A percentile compares a stretch with the other conserved stretches of the same genome.
These are phyloP conservation scores for Syzygium aqueum DNA, from an alignment of 345 rosid species.

Conservation along the genomic window DNA sequence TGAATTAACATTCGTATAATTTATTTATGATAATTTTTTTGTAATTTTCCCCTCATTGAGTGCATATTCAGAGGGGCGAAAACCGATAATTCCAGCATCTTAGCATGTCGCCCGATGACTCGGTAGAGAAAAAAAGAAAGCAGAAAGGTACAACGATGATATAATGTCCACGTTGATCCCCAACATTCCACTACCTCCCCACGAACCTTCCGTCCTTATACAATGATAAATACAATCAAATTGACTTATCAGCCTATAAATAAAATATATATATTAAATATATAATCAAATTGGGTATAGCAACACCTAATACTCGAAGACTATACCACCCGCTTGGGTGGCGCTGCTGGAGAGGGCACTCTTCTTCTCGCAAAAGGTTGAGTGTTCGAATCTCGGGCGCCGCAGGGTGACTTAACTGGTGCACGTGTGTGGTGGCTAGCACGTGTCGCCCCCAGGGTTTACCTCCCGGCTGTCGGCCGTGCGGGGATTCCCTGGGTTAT, in stretches of 20 bases:
- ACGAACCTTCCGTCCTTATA: background rate
- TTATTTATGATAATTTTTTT: background rate
- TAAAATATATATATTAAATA: background rate
- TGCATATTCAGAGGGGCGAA: background rate
- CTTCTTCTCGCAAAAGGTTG: too few relatives aligned
- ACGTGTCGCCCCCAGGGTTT: too few relatives aligned
- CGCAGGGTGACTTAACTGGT: too few relatives aligned
- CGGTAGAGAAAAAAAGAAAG: background rate
- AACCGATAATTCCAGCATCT: background rate
- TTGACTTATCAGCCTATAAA: background rate
- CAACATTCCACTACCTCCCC: background rate
- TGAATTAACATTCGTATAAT: fast-evolving
- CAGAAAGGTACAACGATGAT: background rate
- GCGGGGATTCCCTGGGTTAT: too few relatives aligned
- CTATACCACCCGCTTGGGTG: too few relatives aligned
- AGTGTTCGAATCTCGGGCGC: too few relatives aligned
- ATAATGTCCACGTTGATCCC: background rate
- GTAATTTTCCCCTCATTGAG: background rate
- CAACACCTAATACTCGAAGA: background rate
- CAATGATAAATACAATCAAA: background rate
- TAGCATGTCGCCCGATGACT: background rate
- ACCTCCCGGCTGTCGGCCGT: too few relatives aligned
- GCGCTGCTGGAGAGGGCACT: too few relatives aligned
- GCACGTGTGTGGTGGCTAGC: too few relatives aligned
- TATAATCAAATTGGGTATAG: background rate